These are phyloP conservation scores for Nidularia sp. DNA, from an alignment of 768 basidiomycete genomes.

Conservation along the genomic window DNA sequence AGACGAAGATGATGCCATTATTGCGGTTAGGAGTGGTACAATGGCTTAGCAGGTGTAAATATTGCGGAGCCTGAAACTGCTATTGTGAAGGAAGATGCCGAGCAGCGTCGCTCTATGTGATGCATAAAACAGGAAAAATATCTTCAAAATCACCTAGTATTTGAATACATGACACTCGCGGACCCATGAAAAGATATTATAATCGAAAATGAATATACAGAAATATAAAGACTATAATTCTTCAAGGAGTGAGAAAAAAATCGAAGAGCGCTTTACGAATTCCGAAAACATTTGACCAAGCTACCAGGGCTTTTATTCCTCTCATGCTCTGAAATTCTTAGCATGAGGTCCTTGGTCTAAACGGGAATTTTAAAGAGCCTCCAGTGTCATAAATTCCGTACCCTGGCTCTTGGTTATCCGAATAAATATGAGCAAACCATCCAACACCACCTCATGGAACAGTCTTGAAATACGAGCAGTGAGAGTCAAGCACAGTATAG, in stretches of 20 bases:
- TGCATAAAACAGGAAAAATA: no score
- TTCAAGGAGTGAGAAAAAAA: no score
- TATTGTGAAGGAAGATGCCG: not conserved
- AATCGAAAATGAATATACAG: no score
- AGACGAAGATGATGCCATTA: conserved; percentile 35
- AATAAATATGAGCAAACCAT: conserved; percentile 83
- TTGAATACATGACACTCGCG: no score
- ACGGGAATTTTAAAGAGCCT: conserved; percentile 56
- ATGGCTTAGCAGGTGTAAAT: not conserved
- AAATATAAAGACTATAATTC: no score
- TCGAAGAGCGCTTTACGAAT: no score
- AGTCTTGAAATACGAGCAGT: conserved; percentile 60
- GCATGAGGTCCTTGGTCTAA: conserved; percentile 60
- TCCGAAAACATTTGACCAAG: no score
- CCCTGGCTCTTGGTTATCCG: conserved; percentile 60
- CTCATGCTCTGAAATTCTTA: conserved; percentile 17
- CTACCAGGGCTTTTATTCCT: no score
- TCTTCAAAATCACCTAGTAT: no score
- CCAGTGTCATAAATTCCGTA: conserved; percentile 60
- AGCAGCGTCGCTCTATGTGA: no score
- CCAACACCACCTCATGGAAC: conserved; percentile 62
- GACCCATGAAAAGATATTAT: no score
- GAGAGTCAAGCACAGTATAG: conserved; percentile 55
- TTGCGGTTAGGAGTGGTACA: not conserved
- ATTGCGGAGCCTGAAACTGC: not conserved